Evolutionary conservation across 2,329 filamentous ascomycete species (phyloP).

Genomic region (Aspergillus quadrilineatus): DNA sequence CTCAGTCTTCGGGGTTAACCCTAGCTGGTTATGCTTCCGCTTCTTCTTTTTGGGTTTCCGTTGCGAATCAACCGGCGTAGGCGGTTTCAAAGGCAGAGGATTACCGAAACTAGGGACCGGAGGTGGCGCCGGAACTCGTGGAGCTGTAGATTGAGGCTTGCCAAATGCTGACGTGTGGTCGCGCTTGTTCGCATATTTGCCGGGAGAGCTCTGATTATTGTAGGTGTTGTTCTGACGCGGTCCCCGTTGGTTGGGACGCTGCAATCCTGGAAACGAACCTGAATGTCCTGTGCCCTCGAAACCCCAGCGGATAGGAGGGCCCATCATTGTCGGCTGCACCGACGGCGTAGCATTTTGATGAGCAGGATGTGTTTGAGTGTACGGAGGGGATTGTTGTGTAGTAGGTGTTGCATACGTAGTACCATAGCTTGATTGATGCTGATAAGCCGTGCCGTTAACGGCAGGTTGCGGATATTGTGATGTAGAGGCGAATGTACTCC

Average conservation of each 20-base stretch:
- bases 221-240: slow-evolving; percentile 26
- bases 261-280: slow-evolving; percentile 45
- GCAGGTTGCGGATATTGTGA: slow-evolving; percentile 29
- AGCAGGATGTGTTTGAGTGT: slow-evolving; percentile 20
- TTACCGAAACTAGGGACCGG: slow-evolving; percentile 47
- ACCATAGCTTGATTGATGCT: slow-evolving; percentile 29
- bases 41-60: slow-evolving; percentile 43
- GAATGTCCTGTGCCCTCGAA: slow-evolving; percentile 51
- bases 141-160: slow-evolving; percentile 31
- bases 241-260: slow-evolving; percentile 30
- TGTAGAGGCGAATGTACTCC: slow-evolving; percentile 23
- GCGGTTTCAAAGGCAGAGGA: slow-evolving; percentile 45
- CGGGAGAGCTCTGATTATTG: slow-evolving; percentile 18
- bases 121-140: slow-evolving; percentile 41
- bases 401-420: slow-evolving; percentile 22
- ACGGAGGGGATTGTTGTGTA: slow-evolving; percentile 25
- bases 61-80: slow-evolving; percentile 33
- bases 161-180: slow-evolving; percentile 39
- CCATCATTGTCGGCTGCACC: slow-evolving; percentile 49
- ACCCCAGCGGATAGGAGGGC: slow-evolving; percentile 56
- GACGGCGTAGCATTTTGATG: slow-evolving; percentile 24
- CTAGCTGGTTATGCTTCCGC: slow-evolving; percentile 48
- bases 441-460: slow-evolving; percentile 25
- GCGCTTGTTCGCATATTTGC: slow-evolving; percentile 35
- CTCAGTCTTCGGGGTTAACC: slow-evolving; percentile 47